phyloP scores from a whole-genome alignment of 2,329 filamentous ascomycete species.

The Colletotrichum endophyticum region DNA sequence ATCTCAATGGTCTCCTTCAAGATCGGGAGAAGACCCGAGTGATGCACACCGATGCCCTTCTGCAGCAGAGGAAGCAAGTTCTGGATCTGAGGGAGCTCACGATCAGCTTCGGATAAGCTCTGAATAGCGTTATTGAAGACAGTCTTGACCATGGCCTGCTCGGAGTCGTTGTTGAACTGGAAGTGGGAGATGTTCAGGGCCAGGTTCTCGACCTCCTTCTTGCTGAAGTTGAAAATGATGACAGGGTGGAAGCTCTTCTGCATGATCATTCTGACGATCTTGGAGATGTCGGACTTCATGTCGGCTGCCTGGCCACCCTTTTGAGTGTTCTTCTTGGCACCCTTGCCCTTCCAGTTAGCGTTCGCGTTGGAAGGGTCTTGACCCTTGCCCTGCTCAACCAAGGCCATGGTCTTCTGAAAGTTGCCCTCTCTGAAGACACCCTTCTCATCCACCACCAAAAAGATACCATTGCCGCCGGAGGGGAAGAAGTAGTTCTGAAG shows the following conservation, averaged over 20 bases:
- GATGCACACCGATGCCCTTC: constrained; percentile 95
- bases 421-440: constrained; percentile 96
- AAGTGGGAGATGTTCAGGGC: constrained; percentile 86
- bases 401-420: constrained; percentile 93
- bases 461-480: constrained; percentile 88
- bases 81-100: constrained; percentile 84
- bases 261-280: constrained; percentile 99
- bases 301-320: constrained; percentile 77
- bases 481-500: constrained; percentile 99
- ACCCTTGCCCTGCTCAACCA: constrained; percentile 87
- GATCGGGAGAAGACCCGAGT: constrained; percentile 93
- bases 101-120: constrained; percentile 90
- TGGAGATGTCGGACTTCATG: constrained; percentile 83
- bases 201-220: constrained; percentile 91
- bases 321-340: constrained; percentile 90
- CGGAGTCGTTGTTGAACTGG: constrained; percentile 94
- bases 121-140: constrained; percentile 95
- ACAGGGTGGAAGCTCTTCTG: constrained; percentile 96
- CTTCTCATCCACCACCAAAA: constrained; percentile 95
- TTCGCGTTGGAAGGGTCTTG: constrained; percentile 80
- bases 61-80: constrained; percentile 88
- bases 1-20: constrained; percentile 99
- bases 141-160: constrained; percentile 92
- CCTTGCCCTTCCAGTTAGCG: constrained; percentile 83
- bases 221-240: constrained; percentile 99